phyloP scores from a whole-genome alignment of 495 filamentous ascomycete species.

The Umbilicaria muhlenbergii region DNA sequence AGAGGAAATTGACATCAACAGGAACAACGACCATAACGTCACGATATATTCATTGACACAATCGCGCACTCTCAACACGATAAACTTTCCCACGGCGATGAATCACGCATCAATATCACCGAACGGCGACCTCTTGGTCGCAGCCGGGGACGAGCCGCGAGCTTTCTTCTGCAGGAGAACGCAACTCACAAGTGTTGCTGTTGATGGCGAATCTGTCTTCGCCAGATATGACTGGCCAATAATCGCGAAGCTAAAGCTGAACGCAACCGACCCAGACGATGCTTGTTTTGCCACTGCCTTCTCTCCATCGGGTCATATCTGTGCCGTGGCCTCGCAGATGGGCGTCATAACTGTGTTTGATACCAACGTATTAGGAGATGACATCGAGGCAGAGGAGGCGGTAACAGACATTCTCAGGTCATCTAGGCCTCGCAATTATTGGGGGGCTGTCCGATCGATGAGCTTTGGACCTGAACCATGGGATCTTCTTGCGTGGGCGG shows the following conservation, averaged over 20 bases:
- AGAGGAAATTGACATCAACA: conserved; percentile 17
- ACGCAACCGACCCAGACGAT: conserved; percentile 23
- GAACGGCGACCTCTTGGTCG: conserved; percentile 62
- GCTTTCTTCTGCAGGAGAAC: conserved; percentile 57
- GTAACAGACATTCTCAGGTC: conserved; percentile 26
- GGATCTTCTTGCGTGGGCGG: conserved; percentile 88
- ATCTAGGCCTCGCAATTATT: conserved; percentile 22
- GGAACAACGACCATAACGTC: conserved; percentile 83
- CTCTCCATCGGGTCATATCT: conserved; percentile 49
- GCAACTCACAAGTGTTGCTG: conserved; percentile 22
- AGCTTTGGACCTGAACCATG: conserved; percentile 76
- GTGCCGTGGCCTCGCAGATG: conserved; percentile 56
- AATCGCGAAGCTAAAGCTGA: conserved; percentile 16
- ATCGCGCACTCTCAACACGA: conserved; percentile 41
- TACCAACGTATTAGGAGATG: conserved; percentile 29
- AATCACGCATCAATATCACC: conserved; percentile 90
- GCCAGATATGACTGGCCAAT: conserved; percentile 14
- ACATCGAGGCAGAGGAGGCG: conserved; percentile 23
- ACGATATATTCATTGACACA: conserved; percentile 58
- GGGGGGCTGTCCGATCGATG: conserved; percentile 80
- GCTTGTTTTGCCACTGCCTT: conserved; percentile 59
- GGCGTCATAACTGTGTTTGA: conserved; percentile 58
- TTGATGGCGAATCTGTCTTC: conserved; percentile 23
- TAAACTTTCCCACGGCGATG: conserved; percentile 64
- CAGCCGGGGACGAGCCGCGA: conserved; percentile 70